These are phyloP conservation scores for Microcyclosporella mali DNA, from an alignment of 2,329 filamentous ascomycete species.

Conservation along the genomic window DNA sequence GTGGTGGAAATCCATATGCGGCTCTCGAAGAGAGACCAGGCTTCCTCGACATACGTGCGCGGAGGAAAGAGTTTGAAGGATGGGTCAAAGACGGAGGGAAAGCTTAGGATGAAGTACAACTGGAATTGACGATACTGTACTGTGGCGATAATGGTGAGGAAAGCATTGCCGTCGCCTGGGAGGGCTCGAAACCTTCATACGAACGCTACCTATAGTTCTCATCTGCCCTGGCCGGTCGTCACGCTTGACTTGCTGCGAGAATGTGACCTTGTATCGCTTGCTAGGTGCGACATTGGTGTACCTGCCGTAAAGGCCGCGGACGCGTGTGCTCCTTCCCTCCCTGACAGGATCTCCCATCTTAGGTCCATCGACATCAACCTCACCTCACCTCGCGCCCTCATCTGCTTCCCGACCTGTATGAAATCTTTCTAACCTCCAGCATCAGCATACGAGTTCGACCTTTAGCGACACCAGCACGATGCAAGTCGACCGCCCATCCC, in stretches of 20 bases:
- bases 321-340: too few relatives aligned
- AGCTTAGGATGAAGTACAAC: too few relatives aligned
- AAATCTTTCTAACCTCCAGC: not conserved
- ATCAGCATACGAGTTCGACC: not conserved
- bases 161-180: not conserved
- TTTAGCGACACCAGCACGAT: conserved; percentile 3
- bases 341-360: too few relatives aligned
- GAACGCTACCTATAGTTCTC: too few relatives aligned
- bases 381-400: not conserved
- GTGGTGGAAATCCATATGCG: conserved; percentile 73
- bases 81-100: conserved; percentile 53
- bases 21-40: conserved; percentile 72
- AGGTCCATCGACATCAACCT: not conserved
- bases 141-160: too few relatives aligned
- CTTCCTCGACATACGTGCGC: conserved; percentile 76
- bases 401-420: too few relatives aligned
- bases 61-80: conserved; percentile 69
- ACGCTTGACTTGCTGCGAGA: too few relatives aligned
- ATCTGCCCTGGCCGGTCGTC: too few relatives aligned
- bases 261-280: too few relatives aligned
- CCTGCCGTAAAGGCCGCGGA: too few relatives aligned
- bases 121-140: not conserved
- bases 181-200: too few relatives aligned
- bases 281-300: too few relatives aligned
- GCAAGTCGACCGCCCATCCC: conserved; percentile 1